These are phyloP conservation scores for Penicillium ochrochloron DNA, from an alignment of 495 filamentous ascomycete species.

Conservation along the genomic window DNA sequence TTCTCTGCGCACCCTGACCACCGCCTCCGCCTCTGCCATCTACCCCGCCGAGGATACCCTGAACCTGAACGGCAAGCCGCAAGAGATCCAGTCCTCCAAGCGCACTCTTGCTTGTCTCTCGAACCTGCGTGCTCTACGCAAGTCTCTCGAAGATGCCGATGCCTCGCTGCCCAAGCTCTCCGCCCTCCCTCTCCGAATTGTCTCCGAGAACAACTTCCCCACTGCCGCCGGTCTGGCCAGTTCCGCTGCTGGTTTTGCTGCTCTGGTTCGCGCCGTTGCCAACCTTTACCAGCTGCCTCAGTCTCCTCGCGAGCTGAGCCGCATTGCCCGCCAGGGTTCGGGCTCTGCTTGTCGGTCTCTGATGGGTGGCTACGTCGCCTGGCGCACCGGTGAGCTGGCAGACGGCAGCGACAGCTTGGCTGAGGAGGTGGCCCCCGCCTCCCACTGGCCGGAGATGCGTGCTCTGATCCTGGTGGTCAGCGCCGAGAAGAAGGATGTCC, in stretches of 20 bases:
- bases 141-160: slow-evolving; percentile 71
- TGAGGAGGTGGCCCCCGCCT: slow-evolving; percentile 79
- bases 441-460: slow-evolving; percentile 94
- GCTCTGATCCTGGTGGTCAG: slow-evolving; percentile 88
- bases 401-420: slow-evolving; percentile 87
- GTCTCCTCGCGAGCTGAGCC: slow-evolving; percentile 76
- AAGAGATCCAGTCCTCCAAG: slow-evolving; percentile 79
- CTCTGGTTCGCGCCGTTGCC: slow-evolving; percentile 89
- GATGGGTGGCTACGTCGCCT: slow-evolving; percentile 95
- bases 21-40: slow-evolving; percentile 82
- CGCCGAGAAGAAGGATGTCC: slow-evolving; percentile 93
- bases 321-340: slow-evolving; percentile 92
- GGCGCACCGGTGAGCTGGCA: slow-evolving; percentile 71
- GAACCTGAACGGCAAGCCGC: slow-evolving; percentile 78
- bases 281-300: slow-evolving; percentile 84
- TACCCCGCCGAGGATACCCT: slow-evolving; percentile 76
- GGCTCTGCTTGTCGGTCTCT: slow-evolving; percentile 90
- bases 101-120: slow-evolving; percentile 90
- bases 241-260: slow-evolving; percentile 93
- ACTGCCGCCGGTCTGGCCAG: slow-evolving; percentile 95
- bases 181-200: slow-evolving; percentile 73
- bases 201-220: slow-evolving; percentile 97
- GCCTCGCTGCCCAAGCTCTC: slow-evolving; percentile 77
- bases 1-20: slow-evolving; percentile 94
- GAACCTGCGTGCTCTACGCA: slow-evolving; percentile 77